Evolutionary conservation across 371 early-diverging fungal species (phyloP).

Genomic region (Chytridium lagenaria): DNA sequence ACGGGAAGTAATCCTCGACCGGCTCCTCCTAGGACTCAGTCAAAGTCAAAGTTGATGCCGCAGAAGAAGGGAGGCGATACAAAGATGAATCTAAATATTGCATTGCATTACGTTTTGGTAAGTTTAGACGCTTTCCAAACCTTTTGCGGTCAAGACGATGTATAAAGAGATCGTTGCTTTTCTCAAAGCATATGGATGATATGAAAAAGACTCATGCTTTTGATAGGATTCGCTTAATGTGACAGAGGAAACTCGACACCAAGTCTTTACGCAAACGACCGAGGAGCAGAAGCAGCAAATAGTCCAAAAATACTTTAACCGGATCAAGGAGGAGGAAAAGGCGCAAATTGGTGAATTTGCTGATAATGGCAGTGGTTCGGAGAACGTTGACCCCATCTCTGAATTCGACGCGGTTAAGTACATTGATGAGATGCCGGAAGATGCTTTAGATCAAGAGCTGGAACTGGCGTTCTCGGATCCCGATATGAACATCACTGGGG

Average conservation of each 20-base stretch:
- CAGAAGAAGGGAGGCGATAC: background rate
- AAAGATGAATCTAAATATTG: background rate
- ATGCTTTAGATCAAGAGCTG: background rate
- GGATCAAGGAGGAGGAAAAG: background rate
- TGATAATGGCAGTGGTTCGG: too few relatives aligned
- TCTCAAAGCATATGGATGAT: background rate
- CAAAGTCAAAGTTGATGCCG: background rate
- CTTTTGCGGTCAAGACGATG: too few relatives aligned
- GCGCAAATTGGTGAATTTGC: background rate
- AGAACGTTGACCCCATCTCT: too few relatives aligned
- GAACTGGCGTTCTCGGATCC: constrained; percentile 6
- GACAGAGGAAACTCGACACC: background rate
- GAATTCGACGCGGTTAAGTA: background rate
- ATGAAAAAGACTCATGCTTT: too few relatives aligned
- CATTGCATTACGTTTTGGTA: background rate
- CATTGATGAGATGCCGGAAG: constrained; percentile 1
- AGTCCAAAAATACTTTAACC: background rate
- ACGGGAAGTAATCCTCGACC: background rate
- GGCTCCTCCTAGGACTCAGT: background rate
- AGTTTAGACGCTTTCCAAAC: too few relatives aligned
- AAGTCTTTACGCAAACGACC: background rate
- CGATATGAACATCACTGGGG: background rate
- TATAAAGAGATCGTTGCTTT: background rate
- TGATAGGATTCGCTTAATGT: background rate
- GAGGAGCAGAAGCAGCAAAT: constrained; percentile 4